Conservation (phyloP, 177 flowering plant species). For the Vitis hybrid region DNA sequence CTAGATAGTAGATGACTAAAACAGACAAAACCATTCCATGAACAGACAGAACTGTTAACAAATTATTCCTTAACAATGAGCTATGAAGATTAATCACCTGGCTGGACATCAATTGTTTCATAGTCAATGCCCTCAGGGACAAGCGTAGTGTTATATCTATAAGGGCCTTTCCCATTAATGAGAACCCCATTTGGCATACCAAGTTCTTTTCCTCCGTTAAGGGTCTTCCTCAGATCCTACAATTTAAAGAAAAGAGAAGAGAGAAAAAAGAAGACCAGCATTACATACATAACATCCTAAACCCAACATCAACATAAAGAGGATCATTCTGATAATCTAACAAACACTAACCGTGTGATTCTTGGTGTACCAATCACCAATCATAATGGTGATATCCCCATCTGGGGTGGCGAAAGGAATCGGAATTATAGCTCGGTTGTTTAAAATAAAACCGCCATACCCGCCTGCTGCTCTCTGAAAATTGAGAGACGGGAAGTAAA, state of each 20-base stretch:
- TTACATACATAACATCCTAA: neutral
- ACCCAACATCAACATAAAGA: neutral
- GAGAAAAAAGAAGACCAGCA: neutral
- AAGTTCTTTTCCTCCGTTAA: slow-evolving; percentile 69
- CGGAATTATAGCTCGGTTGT: slow-evolving; percentile 62
- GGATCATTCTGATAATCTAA: neutral
- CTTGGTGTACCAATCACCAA: slow-evolving; percentile 88
- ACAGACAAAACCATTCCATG: neutral
- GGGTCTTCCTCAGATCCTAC: slow-evolving; percentile 71
- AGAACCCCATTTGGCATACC: slow-evolving; percentile 96
- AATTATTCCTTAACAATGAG: neutral
- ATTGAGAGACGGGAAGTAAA: slow-evolving; percentile 83
- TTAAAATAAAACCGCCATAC: slow-evolving; percentile 74
- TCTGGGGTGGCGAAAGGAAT: slow-evolving; percentile 78
- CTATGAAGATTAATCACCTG: slow-evolving; percentile 46
- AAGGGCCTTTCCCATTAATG: slow-evolving; percentile 92
- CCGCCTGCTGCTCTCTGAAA: slow-evolving; percentile 94
- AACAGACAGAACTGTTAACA: neutral
- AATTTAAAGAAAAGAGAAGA: slow-evolving; percentile 11
- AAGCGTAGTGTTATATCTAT: slow-evolving; percentile 68
- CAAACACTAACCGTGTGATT: slow-evolving; percentile 77
- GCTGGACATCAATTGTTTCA: slow-evolving; percentile 64
- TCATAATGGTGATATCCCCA: slow-evolving; percentile 70
- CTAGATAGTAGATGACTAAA: neutral
- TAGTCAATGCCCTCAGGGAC: slow-evolving; percentile 85